Conservation (phyloP, 768 basidiomycete genomes). For the Pleurotus tuoliensis region DNA sequence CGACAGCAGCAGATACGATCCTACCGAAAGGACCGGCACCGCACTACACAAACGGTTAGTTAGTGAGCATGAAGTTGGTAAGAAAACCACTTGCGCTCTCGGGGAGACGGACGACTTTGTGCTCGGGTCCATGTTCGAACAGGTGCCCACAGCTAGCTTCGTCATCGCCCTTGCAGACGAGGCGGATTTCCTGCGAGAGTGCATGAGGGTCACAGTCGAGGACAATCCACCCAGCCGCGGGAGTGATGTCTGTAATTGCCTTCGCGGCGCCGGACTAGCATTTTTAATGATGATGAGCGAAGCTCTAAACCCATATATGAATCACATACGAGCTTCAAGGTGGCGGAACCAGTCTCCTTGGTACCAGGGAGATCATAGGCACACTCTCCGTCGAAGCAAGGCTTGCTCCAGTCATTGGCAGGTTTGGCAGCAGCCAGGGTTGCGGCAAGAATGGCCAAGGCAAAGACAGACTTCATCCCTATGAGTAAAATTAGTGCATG, state of each 20-base stretch:
- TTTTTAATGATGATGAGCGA: neutral
- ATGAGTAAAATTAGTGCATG: neutral
- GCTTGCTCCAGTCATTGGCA: conserved; percentile 7
- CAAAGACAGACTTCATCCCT: conserved; percentile 6
- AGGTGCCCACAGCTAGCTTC: conserved; percentile 2
- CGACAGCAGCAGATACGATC: conserved; percentile 1
- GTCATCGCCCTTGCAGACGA: conserved; percentile 1
- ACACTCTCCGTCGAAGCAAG: conserved; percentile 6
- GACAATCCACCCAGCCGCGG: conserved; percentile 4
- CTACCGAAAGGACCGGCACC: conserved; percentile 6
- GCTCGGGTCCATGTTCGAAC: conserved; percentile 1
- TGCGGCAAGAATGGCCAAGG: conserved; percentile 3
- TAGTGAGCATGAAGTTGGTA: neutral
- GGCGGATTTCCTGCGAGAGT: conserved; percentile 4
- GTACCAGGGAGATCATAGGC: conserved; percentile 6
- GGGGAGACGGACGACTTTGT: conserved; percentile 7
- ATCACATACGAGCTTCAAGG: neutral
- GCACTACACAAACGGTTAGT: neutral
- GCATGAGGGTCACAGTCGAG: conserved; percentile 2
- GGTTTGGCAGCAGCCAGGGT: conserved; percentile 1
- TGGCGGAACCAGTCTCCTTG: neutral
- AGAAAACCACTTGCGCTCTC: neutral
- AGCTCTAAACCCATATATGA: neutral
- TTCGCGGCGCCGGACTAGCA: neutral
- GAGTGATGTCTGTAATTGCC: conserved; percentile 4